These are phyloP conservation scores for Saraca asoca DNA, from an alignment of 331 rosid genomes.

Conservation along the genomic window DNA sequence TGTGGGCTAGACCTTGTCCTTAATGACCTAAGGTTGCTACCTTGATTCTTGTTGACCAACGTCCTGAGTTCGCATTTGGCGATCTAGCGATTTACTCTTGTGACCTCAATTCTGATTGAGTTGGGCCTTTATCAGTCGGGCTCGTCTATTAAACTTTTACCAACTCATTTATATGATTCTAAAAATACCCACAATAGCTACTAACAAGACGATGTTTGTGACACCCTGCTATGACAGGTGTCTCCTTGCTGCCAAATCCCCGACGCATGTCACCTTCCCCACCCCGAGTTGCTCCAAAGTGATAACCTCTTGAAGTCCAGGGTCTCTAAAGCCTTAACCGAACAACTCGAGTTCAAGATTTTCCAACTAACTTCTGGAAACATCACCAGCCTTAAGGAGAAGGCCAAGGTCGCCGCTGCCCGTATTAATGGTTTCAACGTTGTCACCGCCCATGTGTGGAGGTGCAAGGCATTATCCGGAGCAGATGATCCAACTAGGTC, in stretches of 20 bases:
- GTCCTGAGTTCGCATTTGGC: no score
- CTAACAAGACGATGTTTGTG: no score
- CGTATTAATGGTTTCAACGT: conserved; percentile 67
- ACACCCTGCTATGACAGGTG: conserved; percentile 57
- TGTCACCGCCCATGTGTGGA: conserved; percentile 64
- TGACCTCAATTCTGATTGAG: no score
- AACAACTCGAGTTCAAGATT: conserved; percentile 51
- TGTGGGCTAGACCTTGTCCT: no score
- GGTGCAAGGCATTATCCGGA: conserved; percentile 64
- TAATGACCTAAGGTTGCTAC: no score
- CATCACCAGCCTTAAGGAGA: conserved; percentile 51
- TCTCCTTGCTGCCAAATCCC: conserved; percentile 70
- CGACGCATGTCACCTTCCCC: conserved; percentile 65
- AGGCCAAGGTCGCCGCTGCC: conserved; percentile 52
- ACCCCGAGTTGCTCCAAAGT: conserved; percentile 59
- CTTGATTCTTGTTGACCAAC: no score
- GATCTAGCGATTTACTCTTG: no score
- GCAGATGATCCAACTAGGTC: conserved; percentile 34
- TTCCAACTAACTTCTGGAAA: conserved; percentile 42
- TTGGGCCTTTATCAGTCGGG: no score
- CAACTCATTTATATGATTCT: no score
- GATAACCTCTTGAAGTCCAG: conserved; percentile 26
- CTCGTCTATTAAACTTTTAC: no score
- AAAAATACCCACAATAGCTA: no score
- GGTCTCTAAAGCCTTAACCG: conserved; percentile 56